phyloP scores from a whole-genome alignment of 1,284 basidiomycete genomes.

The Vanrija sp. region DNA sequence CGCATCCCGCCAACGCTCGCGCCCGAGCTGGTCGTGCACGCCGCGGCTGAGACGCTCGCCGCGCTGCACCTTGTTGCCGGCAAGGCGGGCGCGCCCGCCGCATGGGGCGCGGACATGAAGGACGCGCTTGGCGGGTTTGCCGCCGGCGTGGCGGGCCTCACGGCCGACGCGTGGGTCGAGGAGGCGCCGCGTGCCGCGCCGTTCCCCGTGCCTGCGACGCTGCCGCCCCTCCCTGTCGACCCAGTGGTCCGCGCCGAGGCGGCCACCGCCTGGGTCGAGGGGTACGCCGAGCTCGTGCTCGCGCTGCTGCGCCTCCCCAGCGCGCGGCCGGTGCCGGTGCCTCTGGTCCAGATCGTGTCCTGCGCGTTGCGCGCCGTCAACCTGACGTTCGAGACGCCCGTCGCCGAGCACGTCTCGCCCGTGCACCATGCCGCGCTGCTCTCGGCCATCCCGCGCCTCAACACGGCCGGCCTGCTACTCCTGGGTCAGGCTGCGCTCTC shows the following conservation, averaged over 20 bases:
- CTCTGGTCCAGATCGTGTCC: constrained; percentile 57
- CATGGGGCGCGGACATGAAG: constrained; percentile 35
- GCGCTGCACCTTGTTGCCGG: constrained; percentile 37
- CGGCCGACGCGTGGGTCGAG: constrained; percentile 37
- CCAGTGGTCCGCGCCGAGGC: constrained; percentile 19
- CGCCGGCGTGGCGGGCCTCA: constrained; percentile 22
- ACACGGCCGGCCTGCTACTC: constrained; percentile 37
- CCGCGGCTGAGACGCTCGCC: constrained; percentile 30
- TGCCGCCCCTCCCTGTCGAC: constrained; percentile 28
- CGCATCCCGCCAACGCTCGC: constrained; percentile 13
- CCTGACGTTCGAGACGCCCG: constrained; percentile 58
- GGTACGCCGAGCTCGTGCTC: constrained; percentile 28
- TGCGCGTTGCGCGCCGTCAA: constrained; percentile 52
- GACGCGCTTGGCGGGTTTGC: constrained; percentile 34
- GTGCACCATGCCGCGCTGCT: constrained; percentile 37
- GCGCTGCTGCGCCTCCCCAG: constrained; percentile 55
- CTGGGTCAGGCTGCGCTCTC: constrained; percentile 18
- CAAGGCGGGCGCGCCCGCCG: constrained; percentile 37
- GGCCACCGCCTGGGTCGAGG: constrained; percentile 29
- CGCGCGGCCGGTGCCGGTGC: constrained; percentile 66
- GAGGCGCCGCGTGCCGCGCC: constrained; percentile 17
- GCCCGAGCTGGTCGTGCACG: constrained; percentile 1
- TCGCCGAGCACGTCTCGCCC: constrained; percentile 41
- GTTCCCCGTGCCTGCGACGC: constrained; percentile 3
- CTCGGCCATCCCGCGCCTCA: constrained; percentile 33